phyloP scores from a whole-genome alignment of 805 yeast species.

The Teunomyces tritomae region DNA sequence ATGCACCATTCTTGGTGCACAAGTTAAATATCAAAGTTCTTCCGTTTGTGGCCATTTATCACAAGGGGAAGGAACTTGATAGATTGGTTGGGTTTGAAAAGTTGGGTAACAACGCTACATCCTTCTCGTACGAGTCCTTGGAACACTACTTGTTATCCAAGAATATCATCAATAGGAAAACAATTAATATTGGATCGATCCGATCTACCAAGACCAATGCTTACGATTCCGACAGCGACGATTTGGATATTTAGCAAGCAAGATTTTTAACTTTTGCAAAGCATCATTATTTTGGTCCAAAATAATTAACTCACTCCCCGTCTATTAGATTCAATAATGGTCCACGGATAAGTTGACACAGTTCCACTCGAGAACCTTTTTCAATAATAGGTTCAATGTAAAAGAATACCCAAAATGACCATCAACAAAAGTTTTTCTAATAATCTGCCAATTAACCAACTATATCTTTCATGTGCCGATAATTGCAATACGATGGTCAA shows the following conservation, averaged over 20 bases:
- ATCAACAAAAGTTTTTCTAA: too few species aligned
- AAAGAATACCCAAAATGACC: too few species aligned
- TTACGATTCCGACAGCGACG: slow-evolving; percentile 36
- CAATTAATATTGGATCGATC: slow-evolving; percentile 25
- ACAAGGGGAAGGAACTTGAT: slow-evolving; percentile 55
- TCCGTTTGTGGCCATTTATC: slow-evolving; percentile 67
- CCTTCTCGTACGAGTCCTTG: slow-evolving; percentile 46
- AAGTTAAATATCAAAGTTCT: slow-evolving; percentile 62
- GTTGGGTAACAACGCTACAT: slow-evolving; percentile 46
- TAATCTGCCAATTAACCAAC: too few species aligned
- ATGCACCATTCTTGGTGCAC: slow-evolving; percentile 70
- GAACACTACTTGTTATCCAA: slow-evolving; percentile 33
- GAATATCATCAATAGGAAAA: slow-evolving; percentile 31
- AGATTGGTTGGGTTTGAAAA: slow-evolving; percentile 70
- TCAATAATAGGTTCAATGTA: too few species aligned
- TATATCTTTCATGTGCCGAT: too few species aligned
- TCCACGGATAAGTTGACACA: neutral
- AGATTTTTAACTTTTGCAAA: neutral
- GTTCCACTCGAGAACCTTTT: neutral
- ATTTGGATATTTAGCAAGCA: slow-evolving; percentile 12
- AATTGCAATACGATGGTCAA: too few species aligned
- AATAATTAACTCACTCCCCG: too few species aligned
- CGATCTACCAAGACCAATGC: slow-evolving; percentile 6
- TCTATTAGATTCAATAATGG: too few species aligned
- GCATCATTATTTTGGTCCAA: neutral